phyloP scores from a whole-genome alignment of 2,329 filamentous ascomycete genomes.

The Aspergillus carbonarius region DNA sequence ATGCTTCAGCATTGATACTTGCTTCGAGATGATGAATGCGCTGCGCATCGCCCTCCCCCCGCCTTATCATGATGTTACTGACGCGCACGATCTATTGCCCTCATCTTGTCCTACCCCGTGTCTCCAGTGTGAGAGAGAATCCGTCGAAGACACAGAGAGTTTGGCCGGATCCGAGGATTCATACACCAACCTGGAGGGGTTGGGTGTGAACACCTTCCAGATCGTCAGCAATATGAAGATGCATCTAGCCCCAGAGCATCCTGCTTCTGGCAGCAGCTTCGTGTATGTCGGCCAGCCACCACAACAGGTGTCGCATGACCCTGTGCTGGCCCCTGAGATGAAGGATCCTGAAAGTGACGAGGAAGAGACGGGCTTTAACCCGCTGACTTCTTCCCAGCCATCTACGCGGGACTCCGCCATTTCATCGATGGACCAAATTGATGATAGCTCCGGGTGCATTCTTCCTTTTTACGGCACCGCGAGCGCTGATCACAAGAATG shows the following conservation, averaged over 20 bases:
- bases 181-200: background rate
- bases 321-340: background rate
- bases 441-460: too few relatives aligned
- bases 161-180: background rate
- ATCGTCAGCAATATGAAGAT: background rate
- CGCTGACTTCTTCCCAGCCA: too few relatives aligned
- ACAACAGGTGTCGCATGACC: background rate
- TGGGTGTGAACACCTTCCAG: background rate
- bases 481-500: too few relatives aligned
- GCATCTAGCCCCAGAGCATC: background rate
- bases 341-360: too few relatives aligned
- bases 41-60: slow-evolving; percentile 11
- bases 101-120: background rate
- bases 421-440: too few relatives aligned
- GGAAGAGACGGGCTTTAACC: too few relatives aligned
- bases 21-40: slow-evolving; percentile 20
- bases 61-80: background rate
- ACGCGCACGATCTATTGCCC: background rate
- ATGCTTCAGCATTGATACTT: slow-evolving; percentile 23
- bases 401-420: too few relatives aligned
- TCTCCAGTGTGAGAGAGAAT: background rate
- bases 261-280: background rate
- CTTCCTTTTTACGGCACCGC: too few relatives aligned
- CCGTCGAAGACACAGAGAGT: background rate
- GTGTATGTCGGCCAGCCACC: background rate